Base-by-base conservation (phyloP, 306 rosid genomes). In the Sophora flavescens region DNA sequence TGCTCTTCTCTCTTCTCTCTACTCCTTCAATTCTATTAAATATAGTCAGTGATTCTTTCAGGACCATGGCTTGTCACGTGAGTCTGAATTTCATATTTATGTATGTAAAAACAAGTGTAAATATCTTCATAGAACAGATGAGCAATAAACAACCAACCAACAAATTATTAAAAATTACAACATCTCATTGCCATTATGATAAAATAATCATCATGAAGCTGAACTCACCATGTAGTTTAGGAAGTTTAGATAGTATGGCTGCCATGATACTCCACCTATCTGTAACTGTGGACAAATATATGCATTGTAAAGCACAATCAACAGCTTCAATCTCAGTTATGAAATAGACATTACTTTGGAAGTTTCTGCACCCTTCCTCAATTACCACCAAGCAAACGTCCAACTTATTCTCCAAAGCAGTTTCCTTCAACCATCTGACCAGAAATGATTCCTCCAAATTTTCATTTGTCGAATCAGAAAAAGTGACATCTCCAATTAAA, bases 201-300 rank as follows among this genome's bases (percentile, higher is more conserved):
- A 76, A 58, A 28, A 61, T 66, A 57, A 78, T 39, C 58, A 36
- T 57, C 16, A 83, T 60, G 42, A 79, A 82, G 75, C 54, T 32
- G 35, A 65, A 84, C 83, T 76, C 84, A 94, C 99, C 99, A 66
- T 83, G 92, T 72, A 88, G 79, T 74, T 80, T 90, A 57, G 96
- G 97, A 84, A 95, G 90, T 79, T 89, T 92, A 76, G 96, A 90
- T 70, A 95, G 78, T 72, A 91, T 90, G 62, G 85, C 63, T 58
- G 96, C 81, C 99, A 95, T 89, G 76, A 86, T 88, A 81, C 84
- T 89, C 99, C 99, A 95, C 87, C 82, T 89, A 89, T 92, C 98
- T 45, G 96, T 89, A 66, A 79, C 88, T 45, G 92, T 84, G 80
- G 87, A 90, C 87, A 89, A 79, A 88, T 95, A 95, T 77, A 92